Base-by-base conservation (phyloP, 495 filamentous ascomycete genomes). In the Penicillium subrubescens region DNA sequence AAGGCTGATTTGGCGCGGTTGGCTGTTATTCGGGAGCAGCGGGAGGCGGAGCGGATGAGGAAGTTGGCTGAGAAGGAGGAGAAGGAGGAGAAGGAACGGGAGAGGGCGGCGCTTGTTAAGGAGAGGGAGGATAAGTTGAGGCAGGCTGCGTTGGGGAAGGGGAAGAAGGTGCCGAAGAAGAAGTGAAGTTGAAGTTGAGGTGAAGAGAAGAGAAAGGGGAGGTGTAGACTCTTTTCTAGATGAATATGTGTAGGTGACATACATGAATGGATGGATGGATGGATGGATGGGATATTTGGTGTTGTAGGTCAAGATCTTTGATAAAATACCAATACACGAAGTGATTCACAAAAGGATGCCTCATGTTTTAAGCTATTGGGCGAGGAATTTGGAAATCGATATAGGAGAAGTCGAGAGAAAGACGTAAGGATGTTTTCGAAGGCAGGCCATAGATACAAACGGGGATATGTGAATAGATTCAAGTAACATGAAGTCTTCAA, bases 1-100 rank as follows among this genome's bases (percentile, higher is more conserved):
- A 90, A 90, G 68, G 88, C 92, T n/a, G 95, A 99, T 82, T 69
- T 98, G 71, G 95, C 91, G 56, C 82, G 95, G 58, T 74, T 99
- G 72, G 85, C 81, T 67, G 70, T 94, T 57, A 91, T 99, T 60
- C 84, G 88, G 27, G 91, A 96, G 84, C 89, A 90, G 82, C 84
- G 95, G 39, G 95, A 95, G 74, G 89, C 89, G 31, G 94, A 96
- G 73, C 86, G 92, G 69, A 88, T 77, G 74, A 84, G 83, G 79
- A 94, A 94, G 84, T 86, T 87, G 84, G 93, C 83, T 10, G 90
- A 93, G 81, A 90, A 90, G 74, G 89, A 92, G 67, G 90, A 92
- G 78, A 84, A 81, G 64, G 88, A 89, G 12, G 88, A 85, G 29
- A 73, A 81, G 52, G 86, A 87, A 39, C 83, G 83, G 71, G 81